These are phyloP conservation scores for Pythium plurisporium DNA, from an alignment of 352 stramenopile species.

Conservation along the genomic window DNA sequence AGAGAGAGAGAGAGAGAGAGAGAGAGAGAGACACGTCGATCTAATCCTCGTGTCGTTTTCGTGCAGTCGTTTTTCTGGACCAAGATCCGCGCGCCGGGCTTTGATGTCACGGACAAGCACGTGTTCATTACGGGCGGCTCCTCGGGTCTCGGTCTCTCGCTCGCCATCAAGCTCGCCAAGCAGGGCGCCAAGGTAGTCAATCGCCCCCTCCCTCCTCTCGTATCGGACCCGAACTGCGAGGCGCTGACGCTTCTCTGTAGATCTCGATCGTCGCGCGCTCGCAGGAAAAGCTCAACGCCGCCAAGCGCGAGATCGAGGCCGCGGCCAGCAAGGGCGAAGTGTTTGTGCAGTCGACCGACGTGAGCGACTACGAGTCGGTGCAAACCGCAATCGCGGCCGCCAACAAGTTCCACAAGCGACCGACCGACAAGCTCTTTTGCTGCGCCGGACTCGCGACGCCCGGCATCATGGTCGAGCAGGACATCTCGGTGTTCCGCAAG, in stretches of 20 bases:
- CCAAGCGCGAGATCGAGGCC: slow-evolving; percentile 57
- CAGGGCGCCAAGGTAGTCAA: slow-evolving; percentile 51
- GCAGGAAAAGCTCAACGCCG: slow-evolving; percentile 50
- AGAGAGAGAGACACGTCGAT: background rate
- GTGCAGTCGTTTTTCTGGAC: slow-evolving; percentile 56
- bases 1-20: no score
- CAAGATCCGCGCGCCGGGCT: slow-evolving; percentile 59
- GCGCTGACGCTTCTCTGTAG: background rate
- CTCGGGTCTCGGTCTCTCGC: slow-evolving; percentile 57
- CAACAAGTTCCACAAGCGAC: slow-evolving; percentile 58
- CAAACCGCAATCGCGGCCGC: slow-evolving; percentile 57
- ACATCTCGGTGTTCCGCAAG: slow-evolving; percentile 63
- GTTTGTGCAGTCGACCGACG: slow-evolving; percentile 72
- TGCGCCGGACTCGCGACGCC: slow-evolving; percentile 52
- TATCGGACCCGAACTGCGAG: background rate
- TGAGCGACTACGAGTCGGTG: slow-evolving; percentile 57
- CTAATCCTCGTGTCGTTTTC: no score
- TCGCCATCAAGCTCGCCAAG: slow-evolving; percentile 66
- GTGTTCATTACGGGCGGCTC: slow-evolving; percentile 75
- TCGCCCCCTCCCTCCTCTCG: background rate
- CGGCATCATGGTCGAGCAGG: slow-evolving; percentile 75
- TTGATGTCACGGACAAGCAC: slow-evolving; percentile 75
- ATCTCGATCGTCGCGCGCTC: slow-evolving; percentile 62
- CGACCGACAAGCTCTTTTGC: slow-evolving; percentile 71
- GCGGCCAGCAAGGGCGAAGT: slow-evolving; percentile 25